Conservation (phyloP, 352 stramenopile genomes). For the Phytophthora fragariaefolia region DNA sequence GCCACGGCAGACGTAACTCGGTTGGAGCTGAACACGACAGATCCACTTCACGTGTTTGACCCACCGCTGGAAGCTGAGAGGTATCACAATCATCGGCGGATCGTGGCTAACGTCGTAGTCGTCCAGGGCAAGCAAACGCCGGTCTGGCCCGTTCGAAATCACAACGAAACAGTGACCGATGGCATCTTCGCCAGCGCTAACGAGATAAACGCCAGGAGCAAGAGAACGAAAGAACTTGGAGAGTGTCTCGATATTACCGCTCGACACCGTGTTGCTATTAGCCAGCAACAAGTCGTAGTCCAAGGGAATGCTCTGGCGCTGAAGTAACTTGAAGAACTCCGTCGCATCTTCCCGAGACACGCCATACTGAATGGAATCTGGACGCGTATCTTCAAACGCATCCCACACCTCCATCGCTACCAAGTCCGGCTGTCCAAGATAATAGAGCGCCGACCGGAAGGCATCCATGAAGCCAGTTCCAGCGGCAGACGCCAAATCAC, state of each 20-base stretch:
- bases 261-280: neutral
- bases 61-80: too few species aligned
- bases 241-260: neutral
- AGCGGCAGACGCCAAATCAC: neutral
- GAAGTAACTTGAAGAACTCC: neutral
- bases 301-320: neutral
- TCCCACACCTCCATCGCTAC: constrained; percentile 7
- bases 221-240: too few species aligned
- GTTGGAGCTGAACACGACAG: too few species aligned
- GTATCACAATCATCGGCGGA: too few species aligned
- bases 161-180: too few species aligned
- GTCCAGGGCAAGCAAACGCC: too few species aligned
- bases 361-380: neutral
- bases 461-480: neutral
- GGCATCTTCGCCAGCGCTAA: too few species aligned
- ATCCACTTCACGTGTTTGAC: too few species aligned
- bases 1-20: too few species aligned
- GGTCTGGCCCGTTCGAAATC: too few species aligned
- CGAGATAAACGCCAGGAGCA: too few species aligned
- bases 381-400: neutral
- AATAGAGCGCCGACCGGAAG: neutral
- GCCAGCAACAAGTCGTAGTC: neutral
- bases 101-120: too few species aligned
- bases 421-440: neutral
- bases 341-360: neutral